Evolutionary conservation across 169 alveolate species (phyloP), one percentile per base, ranked within the genome.

Genomic region (Babesia bovis): DNA sequence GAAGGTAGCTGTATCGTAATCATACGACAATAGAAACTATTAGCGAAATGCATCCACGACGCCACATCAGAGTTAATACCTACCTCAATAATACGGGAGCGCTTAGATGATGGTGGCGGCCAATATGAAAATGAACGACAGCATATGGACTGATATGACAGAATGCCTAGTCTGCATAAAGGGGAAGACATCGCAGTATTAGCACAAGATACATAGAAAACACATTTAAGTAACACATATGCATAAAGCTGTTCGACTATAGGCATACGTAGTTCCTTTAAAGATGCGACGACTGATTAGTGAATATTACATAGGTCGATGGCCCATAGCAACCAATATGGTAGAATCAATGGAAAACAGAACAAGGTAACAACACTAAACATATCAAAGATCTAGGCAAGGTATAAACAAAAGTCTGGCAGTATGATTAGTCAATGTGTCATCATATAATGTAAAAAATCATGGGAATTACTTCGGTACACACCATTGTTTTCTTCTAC

Each of bases 51-150:
- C 2, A 6, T 21, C 17, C 32, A 17, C 50, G 32, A 38, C 49
- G 30, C 41, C 21, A 21, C 59, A 9, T 23, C 7, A 58, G 32
- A 59, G 40, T 19, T 26, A 30, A 28, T 61, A 57, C 74, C 42
- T 0, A 79, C 87, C 74, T 79, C 83, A 26, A 79, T 49, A 0
- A 79, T 38, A 6, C 74, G 41, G 13, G 87, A 79, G 25, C 83
- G 66, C 26, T 81, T 84, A 52, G 59, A 47, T 50, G 85, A 53
- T 44, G 77, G 83, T 2, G 93, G 93, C 53, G 93, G 93, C 93
- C 93, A 87, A 30, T 87, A 87, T 26, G 50, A 12, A n/a, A 32
- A 56, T 12, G 26, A 26, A 6, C 60, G 47, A 56, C 44, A 10
- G 5, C 12, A 47, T 5, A 5, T 47, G 55, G 7, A 47, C 55